Evolutionary conservation across 2,329 filamentous ascomycete species (phyloP).

Genomic region (Beauveria australis): DNA sequence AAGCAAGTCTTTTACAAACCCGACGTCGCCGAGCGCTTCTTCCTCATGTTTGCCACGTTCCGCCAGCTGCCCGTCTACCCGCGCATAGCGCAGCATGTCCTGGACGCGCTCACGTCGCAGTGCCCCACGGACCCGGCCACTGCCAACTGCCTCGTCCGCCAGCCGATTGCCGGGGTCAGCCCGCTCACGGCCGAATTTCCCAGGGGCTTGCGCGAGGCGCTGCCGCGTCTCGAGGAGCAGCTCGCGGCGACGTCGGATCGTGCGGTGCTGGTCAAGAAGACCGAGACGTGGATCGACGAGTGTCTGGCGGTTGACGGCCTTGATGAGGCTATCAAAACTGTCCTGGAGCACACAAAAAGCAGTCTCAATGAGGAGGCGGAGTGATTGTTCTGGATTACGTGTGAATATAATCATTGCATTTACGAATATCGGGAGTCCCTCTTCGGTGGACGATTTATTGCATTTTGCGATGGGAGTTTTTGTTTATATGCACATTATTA

Average conservation of each 20-base stretch:
- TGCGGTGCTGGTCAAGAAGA: conserved; percentile 38
- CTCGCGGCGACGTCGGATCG: conserved; percentile 38
- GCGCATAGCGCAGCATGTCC: conserved; percentile 65
- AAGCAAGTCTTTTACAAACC: conserved; percentile 66
- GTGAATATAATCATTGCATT: neutral
- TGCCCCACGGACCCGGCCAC: conserved; percentile 55
- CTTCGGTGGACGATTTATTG: neutral
- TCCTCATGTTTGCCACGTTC: conserved; percentile 69
- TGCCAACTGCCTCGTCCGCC: conserved; percentile 62
- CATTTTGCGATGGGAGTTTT: conserved; percentile 3
- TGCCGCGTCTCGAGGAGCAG: conserved; percentile 52
- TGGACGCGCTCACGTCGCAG: conserved; percentile 52
- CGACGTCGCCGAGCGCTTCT: conserved; percentile 66
- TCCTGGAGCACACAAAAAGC: conserved; percentile 44
- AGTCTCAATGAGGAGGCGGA: conserved; percentile 14
- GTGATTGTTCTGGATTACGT: neutral
- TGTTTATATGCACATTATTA: conserved; percentile 5
- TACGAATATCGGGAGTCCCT: neutral
- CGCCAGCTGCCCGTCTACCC: conserved; percentile 53
- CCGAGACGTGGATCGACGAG: conserved; percentile 45
- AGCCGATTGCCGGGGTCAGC: conserved; percentile 59
- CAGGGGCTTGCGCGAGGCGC: conserved; percentile 54
- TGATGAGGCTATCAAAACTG: conserved; percentile 47
- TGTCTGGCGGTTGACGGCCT: conserved; percentile 41
- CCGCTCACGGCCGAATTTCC: conserved; percentile 63